Conservation (phyloP, 305 asterid genomes). For the Ilex paraguariensis region DNA sequence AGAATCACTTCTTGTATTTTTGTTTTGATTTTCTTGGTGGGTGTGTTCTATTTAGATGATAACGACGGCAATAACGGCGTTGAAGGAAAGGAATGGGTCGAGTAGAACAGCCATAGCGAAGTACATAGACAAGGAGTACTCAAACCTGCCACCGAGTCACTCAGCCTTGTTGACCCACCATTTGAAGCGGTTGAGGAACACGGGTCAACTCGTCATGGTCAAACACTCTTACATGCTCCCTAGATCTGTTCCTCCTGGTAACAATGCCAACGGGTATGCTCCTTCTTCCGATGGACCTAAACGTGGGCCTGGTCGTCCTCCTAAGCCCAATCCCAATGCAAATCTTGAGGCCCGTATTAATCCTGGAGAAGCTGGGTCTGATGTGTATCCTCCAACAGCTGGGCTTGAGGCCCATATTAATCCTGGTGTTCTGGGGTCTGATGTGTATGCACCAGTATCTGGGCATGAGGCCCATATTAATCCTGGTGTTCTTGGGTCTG, state of each 20-base stretch:
- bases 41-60: constrained; percentile 52
- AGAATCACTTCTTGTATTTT: neutral
- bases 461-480: neutral
- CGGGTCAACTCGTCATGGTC: constrained; percentile 52
- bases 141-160: constrained; percentile 51
- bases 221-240: constrained; percentile 72
- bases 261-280: neutral
- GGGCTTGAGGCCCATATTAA: neutral
- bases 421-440: neutral
- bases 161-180: constrained; percentile 43
- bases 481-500: neutral
- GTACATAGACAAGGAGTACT: constrained; percentile 47
- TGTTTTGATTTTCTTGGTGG: constrained; percentile 4
- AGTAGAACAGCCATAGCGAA: constrained; percentile 63
- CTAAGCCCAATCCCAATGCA: constrained; percentile 41
- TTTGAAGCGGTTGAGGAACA: constrained; percentile 48
- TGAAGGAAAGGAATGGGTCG: constrained; percentile 70
- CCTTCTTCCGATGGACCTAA: constrained; percentile 25
- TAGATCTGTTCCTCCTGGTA: constrained; percentile 33
- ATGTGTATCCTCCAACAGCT: neutral
- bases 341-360: neutral
- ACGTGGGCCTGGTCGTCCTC: constrained; percentile 76
- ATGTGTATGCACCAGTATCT: neutral
- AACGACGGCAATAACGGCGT: constrained; percentile 50
- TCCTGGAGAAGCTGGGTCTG: neutral